Evolutionary conservation across 2,329 filamentous ascomycete genomes (phyloP).

Genomic region (Colletotrichum lindemuthianum): DNA sequence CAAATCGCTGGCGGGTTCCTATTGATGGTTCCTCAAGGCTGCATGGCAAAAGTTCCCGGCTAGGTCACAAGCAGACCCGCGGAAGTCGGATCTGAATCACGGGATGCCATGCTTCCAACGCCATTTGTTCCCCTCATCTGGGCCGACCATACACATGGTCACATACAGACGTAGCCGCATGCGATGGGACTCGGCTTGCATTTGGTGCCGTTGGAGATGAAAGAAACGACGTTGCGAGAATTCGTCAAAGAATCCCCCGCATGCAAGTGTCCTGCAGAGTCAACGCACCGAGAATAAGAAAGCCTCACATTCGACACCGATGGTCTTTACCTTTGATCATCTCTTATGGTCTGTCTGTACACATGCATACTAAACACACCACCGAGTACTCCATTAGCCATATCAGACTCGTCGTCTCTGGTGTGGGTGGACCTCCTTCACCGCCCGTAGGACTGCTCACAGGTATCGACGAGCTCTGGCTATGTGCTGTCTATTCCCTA

Average conservation of each 20-base stretch:
- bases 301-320: not conserved
- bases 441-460: not conserved
- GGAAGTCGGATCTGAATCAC: conserved; percentile 11
- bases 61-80: conserved; percentile 17
- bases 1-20: not conserved
- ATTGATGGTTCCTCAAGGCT: conserved; percentile 11
- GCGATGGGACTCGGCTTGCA: not conserved
- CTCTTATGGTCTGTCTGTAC: no score
- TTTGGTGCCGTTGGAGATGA: not conserved
- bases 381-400: not conserved
- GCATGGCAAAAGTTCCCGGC: conserved; percentile 28
- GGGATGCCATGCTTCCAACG: not conserved
- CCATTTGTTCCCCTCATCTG: not conserved
- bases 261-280: not conserved
- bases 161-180: not conserved
- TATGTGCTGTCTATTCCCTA: not conserved
- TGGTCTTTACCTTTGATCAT: no score
- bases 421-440: conserved; percentile 1
- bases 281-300: conserved; percentile 9
- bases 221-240: not conserved
- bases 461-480: not conserved
- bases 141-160: not conserved
- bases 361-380: not conserved
- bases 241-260: conserved; percentile 12
- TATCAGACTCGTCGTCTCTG: not conserved